Evolutionary conservation across 768 basidiomycete species (phyloP).

Genomic region (Cystobasidium onofrii): DNA sequence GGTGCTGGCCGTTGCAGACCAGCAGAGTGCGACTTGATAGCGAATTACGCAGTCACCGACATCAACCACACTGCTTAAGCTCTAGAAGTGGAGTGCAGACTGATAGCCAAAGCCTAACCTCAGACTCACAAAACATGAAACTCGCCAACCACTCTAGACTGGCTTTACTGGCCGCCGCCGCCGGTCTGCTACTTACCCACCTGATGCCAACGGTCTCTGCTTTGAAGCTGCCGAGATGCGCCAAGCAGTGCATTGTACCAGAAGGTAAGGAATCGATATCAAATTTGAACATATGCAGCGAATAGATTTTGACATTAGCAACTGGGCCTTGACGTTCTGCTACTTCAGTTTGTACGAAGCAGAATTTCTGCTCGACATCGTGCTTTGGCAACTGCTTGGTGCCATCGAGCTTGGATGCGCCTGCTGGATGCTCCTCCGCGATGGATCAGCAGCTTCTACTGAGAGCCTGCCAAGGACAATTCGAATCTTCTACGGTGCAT

Average conservation of each 20-base stretch:
- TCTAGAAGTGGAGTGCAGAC: too few species aligned
- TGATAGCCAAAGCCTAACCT: too few species aligned
- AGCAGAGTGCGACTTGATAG: too few species aligned
- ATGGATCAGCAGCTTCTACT: slow-evolving; percentile 2
- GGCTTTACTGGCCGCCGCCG: not conserved
- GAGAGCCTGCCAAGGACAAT: not conserved
- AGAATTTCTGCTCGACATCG: not conserved
- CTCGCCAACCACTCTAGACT: not conserved
- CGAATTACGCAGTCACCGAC: too few species aligned
- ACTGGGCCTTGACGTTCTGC: too few species aligned
- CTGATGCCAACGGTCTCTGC: not conserved
- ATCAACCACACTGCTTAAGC: too few species aligned
- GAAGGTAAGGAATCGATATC: not conserved
- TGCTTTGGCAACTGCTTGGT: slow-evolving; percentile 3
- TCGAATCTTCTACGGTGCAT: not conserved
- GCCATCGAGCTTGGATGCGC: not conserved
- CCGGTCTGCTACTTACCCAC: not conserved
- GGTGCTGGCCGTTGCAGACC: too few species aligned
- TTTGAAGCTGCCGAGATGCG: not conserved
- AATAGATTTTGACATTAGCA: too few species aligned
- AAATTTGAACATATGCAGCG: not conserved
- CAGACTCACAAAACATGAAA: too few species aligned
- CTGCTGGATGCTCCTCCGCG: not conserved
- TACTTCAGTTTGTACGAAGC: not conserved
- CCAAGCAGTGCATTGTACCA: not conserved